These are phyloP conservation scores for Tremella fuciformis DNA, from an alignment of 768 basidiomycete genomes.

Conservation along the genomic window DNA sequence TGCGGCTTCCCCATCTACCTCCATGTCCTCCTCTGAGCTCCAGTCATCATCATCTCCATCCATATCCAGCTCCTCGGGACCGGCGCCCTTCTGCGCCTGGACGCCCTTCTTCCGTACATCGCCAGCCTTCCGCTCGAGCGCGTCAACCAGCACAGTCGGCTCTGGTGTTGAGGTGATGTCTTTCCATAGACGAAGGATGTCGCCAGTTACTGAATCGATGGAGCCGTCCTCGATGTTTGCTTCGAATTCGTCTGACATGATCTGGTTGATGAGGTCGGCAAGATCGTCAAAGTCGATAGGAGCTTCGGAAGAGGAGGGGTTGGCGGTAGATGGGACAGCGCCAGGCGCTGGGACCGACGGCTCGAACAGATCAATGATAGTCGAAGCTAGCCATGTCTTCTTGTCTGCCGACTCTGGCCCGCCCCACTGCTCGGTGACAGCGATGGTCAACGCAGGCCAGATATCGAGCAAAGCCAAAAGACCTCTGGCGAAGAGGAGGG, in stretches of 20 bases:
- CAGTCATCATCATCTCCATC: slow-evolving; percentile 32
- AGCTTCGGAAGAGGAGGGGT: slow-evolving; percentile 28
- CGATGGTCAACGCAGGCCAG: slow-evolving; percentile 84
- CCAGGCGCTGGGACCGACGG: slow-evolving; percentile 52
- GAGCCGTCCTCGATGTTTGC: slow-evolving; percentile 79
- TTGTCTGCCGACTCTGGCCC: slow-evolving; percentile 69
- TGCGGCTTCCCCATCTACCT: slow-evolving; percentile 54
- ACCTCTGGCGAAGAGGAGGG: slow-evolving; percentile 74
- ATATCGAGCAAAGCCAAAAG: slow-evolving; percentile 73
- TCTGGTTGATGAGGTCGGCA: slow-evolving; percentile 75
- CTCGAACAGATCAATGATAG: slow-evolving; percentile 54
- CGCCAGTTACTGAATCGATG: slow-evolving; percentile 67
- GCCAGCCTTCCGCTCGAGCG: slow-evolving; percentile 60
- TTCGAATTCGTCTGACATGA: slow-evolving; percentile 85
- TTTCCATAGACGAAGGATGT: slow-evolving; percentile 54
- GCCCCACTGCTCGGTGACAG: slow-evolving; percentile 82
- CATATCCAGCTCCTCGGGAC: slow-evolving; percentile 30
- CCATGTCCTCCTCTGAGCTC: slow-evolving; percentile 36
- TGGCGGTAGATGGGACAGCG: slow-evolving; percentile 48
- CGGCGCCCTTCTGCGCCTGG: slow-evolving; percentile 26
- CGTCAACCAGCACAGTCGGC: slow-evolving; percentile 59
- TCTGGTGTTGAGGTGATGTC: slow-evolving; percentile 51
- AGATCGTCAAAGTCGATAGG: slow-evolving; percentile 68
- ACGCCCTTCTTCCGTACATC: slow-evolving; percentile 27
- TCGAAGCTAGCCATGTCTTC: slow-evolving; percentile 76